Evolutionary conservation across 805 yeast genomes (phyloP), one percentile per base, ranked within the genome.

Genomic region (Starmerella powellii): DNA sequence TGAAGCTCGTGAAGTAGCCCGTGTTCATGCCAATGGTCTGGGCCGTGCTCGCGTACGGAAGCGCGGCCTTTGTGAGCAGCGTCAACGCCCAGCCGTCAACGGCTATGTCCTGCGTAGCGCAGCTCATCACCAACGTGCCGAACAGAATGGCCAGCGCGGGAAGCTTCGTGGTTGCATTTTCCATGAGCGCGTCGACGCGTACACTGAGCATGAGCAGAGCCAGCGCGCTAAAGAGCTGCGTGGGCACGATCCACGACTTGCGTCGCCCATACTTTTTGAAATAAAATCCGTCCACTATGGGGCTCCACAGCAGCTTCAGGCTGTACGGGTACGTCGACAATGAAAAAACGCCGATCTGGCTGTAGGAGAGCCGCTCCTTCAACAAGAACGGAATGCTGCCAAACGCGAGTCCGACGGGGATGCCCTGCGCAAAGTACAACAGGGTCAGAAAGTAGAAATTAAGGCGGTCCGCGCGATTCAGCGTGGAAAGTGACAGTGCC

Each of bases 11-110:
- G 57, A 91, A 91, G 58, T 88, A 91, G 18, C 98, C 98, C 2
- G 88, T 71, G 63, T 91, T 91, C 47, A 91, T 70, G 0, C 98
- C 98, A 35, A 91, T 75, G 0, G 98, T 91, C 62, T 91, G 98
- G 0, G 98, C 98, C 0, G 98, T 91, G 4, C 95, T 83, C 0
- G 98, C 97, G 64, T 76, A 91, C 15, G 93, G 78, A 47, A 91
- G 67, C 12, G 93, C 80, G 21, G 73, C 74, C 20, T 77, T 76
- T 15, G 87, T 76, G 40, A 91, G 66, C 31, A 88, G 76, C 1
- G 95, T 91, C 56, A 91, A 65, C 0, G 97, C 96, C 98, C 98
- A 91, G 10, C 98, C 97, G 63, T 91, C 98, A 18, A 91, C 98
- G 0, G 98, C 97, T 42, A 91, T 91, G 59, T 91, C 98, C 61